Percentiles rank a stretch among this genome's conserved stretches.
These are phyloP conservation scores for Candida pini DNA, from an alignment of 805 yeast genomes.

Conservation along the genomic window DNA sequence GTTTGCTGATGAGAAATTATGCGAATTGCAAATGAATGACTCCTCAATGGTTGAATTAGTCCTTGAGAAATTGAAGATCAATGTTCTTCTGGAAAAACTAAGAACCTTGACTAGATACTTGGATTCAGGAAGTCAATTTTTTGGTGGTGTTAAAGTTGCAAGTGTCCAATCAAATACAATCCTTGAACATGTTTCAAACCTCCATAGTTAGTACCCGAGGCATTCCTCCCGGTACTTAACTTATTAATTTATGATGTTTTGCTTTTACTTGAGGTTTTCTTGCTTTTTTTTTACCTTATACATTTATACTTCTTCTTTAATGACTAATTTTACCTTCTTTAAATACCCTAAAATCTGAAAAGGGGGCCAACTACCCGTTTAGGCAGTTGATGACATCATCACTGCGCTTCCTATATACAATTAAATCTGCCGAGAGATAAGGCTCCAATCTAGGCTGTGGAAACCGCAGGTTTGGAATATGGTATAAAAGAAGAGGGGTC, in stretches of 20 bases:
- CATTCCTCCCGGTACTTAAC: too few relatives aligned
- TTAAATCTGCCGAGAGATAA: too few relatives aligned
- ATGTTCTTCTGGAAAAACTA: slow-evolving; percentile 13
- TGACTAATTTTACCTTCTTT: too few relatives aligned
- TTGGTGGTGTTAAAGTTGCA: slow-evolving; percentile 16
- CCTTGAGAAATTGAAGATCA: slow-evolving; percentile 4
- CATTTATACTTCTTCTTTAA: too few relatives aligned
- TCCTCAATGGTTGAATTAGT: slow-evolving; percentile 3
- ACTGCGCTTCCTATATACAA: too few relatives aligned
- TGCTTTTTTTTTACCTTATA: not conserved
- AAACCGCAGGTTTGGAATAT: too few relatives aligned
- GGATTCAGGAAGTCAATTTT: slow-evolving; percentile 14
- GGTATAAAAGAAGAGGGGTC: too few relatives aligned
- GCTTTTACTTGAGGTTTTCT: not conserved
- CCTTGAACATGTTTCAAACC: slow-evolving; percentile 10
- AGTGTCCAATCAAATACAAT: slow-evolving; percentile 16
- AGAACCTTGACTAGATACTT: slow-evolving; percentile 15
- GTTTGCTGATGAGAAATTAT: slow-evolving; percentile 5
- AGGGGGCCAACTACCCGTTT: too few relatives aligned
- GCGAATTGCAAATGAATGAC: slow-evolving; percentile 5
- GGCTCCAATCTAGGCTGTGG: too few relatives aligned
- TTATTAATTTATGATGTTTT: not conserved
- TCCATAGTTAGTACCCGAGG: too few relatives aligned
- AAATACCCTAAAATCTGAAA: too few relatives aligned
- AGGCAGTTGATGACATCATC: too few relatives aligned